Percentiles rank a stretch among this genome's conserved stretches.
Conservation (phyloP, 768 basidiomycete species). For the Lentinula aciculospora region DNA sequence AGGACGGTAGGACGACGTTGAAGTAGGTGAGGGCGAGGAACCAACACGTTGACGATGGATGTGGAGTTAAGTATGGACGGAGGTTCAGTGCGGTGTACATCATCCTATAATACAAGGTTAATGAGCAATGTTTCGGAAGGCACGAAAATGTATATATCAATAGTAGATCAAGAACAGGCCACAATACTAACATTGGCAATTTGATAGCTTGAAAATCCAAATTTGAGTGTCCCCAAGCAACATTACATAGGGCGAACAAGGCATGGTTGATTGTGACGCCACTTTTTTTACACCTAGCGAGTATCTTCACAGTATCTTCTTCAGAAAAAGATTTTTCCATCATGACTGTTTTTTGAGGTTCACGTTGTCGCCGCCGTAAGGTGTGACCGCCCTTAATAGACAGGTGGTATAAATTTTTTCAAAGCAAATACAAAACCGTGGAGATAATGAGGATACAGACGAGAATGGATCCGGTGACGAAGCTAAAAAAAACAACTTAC, state of each 20-base stretch:
- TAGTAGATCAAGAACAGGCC: not conserved
- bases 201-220: constrained; percentile 18
- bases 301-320: constrained; percentile 34
- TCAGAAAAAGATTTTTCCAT: constrained; percentile 22
- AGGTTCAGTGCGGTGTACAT: constrained; percentile 69
- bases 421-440: too few relatives aligned
- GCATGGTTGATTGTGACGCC: constrained; percentile 59
- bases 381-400: constrained; percentile 47
- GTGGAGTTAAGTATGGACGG: constrained; percentile 38
- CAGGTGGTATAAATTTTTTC: not conserved
- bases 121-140: too few relatives aligned
- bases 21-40: constrained; percentile 59
- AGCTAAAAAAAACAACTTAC: constrained; percentile 23
- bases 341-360: constrained; percentile 27
- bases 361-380: constrained; percentile 35
- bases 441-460: too few relatives aligned
- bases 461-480: not conserved
- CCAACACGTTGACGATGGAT: constrained; percentile 44
- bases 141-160: too few relatives aligned
- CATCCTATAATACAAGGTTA: constrained; percentile 31
- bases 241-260: constrained; percentile 50
- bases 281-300: constrained; percentile 52
- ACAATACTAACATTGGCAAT: constrained; percentile 15
- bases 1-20: constrained; percentile 61
- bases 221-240: constrained; percentile 45